Conservation (phyloP, 2,329 filamentous ascomycete species). For the Alternaria sp. region DNA sequence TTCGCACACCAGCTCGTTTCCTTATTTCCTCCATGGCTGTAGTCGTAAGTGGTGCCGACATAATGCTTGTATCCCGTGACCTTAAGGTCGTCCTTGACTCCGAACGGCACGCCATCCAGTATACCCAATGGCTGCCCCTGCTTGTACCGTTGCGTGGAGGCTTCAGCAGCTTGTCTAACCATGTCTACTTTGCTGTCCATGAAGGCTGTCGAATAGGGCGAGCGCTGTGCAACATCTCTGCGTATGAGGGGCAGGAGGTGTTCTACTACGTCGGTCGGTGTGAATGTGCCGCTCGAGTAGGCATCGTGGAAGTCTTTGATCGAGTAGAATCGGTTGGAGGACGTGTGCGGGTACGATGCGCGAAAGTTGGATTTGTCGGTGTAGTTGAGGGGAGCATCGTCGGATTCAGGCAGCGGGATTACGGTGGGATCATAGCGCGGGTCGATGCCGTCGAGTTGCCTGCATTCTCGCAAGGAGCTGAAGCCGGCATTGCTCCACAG, state of each 20-base stretch:
- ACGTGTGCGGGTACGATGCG: slow-evolving; percentile 16
- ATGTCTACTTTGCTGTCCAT: slow-evolving; percentile 69
- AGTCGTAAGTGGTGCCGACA: slow-evolving; percentile 68
- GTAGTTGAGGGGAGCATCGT: slow-evolving; percentile 25
- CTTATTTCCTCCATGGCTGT: slow-evolving; percentile 55
- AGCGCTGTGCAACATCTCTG: slow-evolving; percentile 60
- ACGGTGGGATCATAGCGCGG: slow-evolving; percentile 65
- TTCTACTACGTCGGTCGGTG: slow-evolving; percentile 74
- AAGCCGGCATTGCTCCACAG: slow-evolving; percentile 78
- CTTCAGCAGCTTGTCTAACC: slow-evolving; percentile 71
- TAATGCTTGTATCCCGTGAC: slow-evolving; percentile 73
- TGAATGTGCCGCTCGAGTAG: slow-evolving; percentile 72
- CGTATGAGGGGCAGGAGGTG: slow-evolving; percentile 74
- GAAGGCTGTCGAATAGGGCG: slow-evolving; percentile 75
- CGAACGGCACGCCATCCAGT: slow-evolving; percentile 82
- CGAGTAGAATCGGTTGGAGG: slow-evolving; percentile 55
- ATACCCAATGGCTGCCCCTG: slow-evolving; percentile 69
- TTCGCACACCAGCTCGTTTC: slow-evolving; percentile 73
- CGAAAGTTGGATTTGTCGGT: slow-evolving; percentile 30
- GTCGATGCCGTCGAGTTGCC: slow-evolving; percentile 61
- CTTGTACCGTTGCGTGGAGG: slow-evolving; percentile 75
- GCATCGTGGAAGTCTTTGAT: slow-evolving; percentile 78
- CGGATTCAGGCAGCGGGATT: slow-evolving; percentile 50
- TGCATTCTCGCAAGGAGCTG: slow-evolving; percentile 61
- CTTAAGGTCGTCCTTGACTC: slow-evolving; percentile 81